Evolutionary conservation across 2,329 filamentous ascomycete genomes (phyloP).

Genomic region (Raffaelea arxii): DNA sequence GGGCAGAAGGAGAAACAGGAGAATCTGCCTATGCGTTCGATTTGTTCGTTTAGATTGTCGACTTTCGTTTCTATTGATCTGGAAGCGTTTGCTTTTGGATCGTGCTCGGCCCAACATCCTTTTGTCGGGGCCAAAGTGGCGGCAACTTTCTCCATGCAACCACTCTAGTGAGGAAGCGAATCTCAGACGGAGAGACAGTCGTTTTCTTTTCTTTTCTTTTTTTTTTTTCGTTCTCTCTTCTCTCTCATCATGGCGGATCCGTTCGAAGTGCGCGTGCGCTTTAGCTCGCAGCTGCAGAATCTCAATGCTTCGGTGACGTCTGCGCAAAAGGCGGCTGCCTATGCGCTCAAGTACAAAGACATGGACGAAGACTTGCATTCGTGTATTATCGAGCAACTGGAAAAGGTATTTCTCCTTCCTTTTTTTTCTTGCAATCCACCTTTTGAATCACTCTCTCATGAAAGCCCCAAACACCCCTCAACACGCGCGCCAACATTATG

Average conservation of each 20-base stretch:
- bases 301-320: conserved; percentile 85
- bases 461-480: conserved; percentile 72
- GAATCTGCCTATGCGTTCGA: no score
- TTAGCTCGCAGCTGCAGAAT: conserved; percentile 80
- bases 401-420: conserved; percentile 47
- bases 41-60: no score
- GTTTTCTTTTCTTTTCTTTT: neutral
- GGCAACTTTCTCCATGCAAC: no score
- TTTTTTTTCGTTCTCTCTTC: neutral
- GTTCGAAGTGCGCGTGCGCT: conserved; percentile 97
- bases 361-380: conserved; percentile 96
- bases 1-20: no score
- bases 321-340: conserved; percentile 85
- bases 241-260: conserved; percentile 55
- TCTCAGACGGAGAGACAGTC: no score
- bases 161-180: no score
- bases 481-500: conserved; percentile 96
- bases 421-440: neutral
- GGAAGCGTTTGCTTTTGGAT: no score
- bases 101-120: no score
- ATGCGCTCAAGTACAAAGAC: conserved; percentile 86
- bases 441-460: neutral
- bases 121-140: no score
- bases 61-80: no score
- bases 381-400: conserved; percentile 92